phyloP scores from a whole-genome alignment of 2,329 filamentous ascomycete genomes.

The Trichophyton simii region DNA sequence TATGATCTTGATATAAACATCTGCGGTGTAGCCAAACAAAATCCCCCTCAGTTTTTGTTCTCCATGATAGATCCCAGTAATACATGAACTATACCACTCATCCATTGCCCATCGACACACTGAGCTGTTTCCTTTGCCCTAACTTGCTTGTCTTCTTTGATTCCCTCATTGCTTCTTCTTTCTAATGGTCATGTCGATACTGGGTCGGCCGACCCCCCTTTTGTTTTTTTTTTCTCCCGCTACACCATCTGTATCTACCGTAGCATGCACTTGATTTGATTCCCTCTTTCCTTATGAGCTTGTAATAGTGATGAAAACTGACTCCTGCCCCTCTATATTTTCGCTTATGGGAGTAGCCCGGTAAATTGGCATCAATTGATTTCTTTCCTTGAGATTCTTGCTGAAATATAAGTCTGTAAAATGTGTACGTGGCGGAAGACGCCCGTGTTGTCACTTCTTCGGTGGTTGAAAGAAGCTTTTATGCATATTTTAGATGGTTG shows the following conservation, averaged over 20 bases:
- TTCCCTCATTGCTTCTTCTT: not conserved
- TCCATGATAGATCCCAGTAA: not conserved
- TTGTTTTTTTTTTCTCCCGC: not conserved
- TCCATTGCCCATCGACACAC: not conserved
- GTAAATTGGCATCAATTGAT: not conserved
- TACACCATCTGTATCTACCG: not conserved
- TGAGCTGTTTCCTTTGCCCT: not conserved
- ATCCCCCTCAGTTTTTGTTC: not conserved
- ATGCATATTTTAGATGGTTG: not conserved
- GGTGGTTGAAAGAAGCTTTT: not conserved
- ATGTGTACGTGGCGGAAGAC: not conserved
- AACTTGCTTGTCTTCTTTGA: not conserved
- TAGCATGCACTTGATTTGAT: not conserved
- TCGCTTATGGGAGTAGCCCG: not conserved
- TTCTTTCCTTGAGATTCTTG: not conserved
- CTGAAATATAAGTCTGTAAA: not conserved
- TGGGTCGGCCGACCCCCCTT: not conserved
- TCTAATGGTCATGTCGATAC: not conserved
- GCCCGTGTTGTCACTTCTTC: not conserved
- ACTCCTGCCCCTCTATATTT: not conserved
- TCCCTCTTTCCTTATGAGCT: not conserved
- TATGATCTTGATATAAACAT: constrained; percentile 36
- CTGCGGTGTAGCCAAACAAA: not conserved
- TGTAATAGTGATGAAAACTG: constrained; percentile 2
- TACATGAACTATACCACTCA: not conserved